A percentile compares a stretch with the other conserved stretches of the same genome.
phyloP scores from a whole-genome alignment of 1,284 basidiomycete species.

The Xerocomus nothofagi region DNA sequence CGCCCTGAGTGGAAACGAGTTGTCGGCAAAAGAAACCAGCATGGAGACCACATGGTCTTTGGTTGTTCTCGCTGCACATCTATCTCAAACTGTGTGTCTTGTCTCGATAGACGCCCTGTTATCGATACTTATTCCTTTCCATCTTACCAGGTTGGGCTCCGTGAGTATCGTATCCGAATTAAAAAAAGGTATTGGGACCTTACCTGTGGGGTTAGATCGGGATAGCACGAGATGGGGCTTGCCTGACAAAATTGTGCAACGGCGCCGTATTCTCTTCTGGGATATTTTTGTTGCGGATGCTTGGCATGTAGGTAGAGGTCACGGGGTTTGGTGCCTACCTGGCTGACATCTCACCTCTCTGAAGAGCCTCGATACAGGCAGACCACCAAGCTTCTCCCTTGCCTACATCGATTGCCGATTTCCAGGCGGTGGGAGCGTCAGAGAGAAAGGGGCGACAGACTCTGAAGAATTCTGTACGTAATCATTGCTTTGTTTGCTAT shows the following conservation, averaged over 20 bases:
- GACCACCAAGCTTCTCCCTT: constrained; percentile 59
- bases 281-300: constrained; percentile 53
- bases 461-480: constrained; percentile 26
- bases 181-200: constrained; percentile 11
- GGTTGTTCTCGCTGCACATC: constrained; percentile 52
- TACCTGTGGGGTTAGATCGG: constrained; percentile 46
- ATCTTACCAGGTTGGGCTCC: constrained; percentile 52
- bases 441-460: constrained; percentile 30
- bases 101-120: constrained; percentile 9
- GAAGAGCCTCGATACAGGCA: constrained; percentile 60
- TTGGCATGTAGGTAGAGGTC: constrained; percentile 42
- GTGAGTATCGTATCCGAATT: constrained; percentile 38
- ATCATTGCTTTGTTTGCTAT: constrained; percentile 1
- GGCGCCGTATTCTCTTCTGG: constrained; percentile 59
- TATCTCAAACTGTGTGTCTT: constrained; percentile 56
- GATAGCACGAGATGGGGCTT: constrained; percentile 56
- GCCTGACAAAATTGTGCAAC: constrained; percentile 51
- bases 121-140: constrained; percentile 15
- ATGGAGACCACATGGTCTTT: constrained; percentile 67
- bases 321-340: neutral
- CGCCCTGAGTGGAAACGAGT: constrained; percentile 46
- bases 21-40: constrained; percentile 39
- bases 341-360: constrained; percentile 11
- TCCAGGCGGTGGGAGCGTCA: constrained; percentile 42
- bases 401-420: constrained; percentile 58